Conservation (phyloP, 805 yeast species). For the Starmerella powellii region DNA sequence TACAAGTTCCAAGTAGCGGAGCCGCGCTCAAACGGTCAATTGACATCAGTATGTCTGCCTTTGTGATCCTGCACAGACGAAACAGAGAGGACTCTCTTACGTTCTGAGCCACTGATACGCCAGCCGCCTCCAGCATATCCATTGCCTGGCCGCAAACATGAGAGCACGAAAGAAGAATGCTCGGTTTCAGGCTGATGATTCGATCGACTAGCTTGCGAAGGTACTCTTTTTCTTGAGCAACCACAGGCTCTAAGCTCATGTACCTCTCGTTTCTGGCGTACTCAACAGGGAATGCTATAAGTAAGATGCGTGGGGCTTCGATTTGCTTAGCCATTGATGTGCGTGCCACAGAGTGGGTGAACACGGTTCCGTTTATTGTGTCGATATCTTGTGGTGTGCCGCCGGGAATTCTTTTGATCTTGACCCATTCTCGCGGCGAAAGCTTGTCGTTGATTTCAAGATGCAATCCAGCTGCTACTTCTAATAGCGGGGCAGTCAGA, state of each 20-base stretch:
- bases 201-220: constrained; percentile 70
- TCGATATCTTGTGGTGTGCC: constrained; percentile 50
- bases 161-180: constrained; percentile 63
- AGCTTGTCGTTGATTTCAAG: constrained; percentile 55
- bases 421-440: constrained; percentile 80
- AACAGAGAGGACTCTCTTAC: constrained; percentile 73
- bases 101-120: constrained; percentile 69
- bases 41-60: constrained; percentile 74
- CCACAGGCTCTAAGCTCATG: constrained; percentile 67
- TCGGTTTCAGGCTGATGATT: constrained; percentile 64
- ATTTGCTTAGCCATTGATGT: constrained; percentile 62
- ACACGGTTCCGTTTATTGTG: constrained; percentile 65
- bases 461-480: constrained; percentile 47
- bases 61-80: constrained; percentile 63
- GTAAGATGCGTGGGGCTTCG: constrained; percentile 58
- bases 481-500: constrained; percentile 40
- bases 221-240: constrained; percentile 80
- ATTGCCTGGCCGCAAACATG: constrained; percentile 75
- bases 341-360: constrained; percentile 71
- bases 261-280: constrained; percentile 66
- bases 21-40: constrained; percentile 69
- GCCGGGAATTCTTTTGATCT: constrained; percentile 74
- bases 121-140: constrained; percentile 54
- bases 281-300: constrained; percentile 82
- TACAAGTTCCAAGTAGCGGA: constrained; percentile 66